Evolutionary conservation across 1,139 yeast genomes (phyloP).

Genomic region (Protomyces lactucae-debilis): DNA sequence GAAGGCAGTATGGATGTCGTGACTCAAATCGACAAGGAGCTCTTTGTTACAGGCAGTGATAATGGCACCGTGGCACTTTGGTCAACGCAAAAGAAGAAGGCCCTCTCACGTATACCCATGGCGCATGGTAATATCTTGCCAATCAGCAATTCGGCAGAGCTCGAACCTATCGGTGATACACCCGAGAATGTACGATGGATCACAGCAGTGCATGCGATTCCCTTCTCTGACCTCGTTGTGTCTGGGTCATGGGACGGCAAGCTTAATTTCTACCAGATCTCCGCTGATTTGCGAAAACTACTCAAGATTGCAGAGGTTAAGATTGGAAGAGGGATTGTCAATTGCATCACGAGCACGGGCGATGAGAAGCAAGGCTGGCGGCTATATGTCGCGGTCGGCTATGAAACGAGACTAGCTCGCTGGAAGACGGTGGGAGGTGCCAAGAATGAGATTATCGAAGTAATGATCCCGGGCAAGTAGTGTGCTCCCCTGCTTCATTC

Average conservation of each 20-base stretch:
- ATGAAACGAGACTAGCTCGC: slow-evolving; percentile 32
- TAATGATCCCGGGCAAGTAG: slow-evolving; percentile 1
- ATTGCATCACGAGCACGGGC: slow-evolving; percentile 31
- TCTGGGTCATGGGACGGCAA: slow-evolving; percentile 86
- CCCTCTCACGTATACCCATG: slow-evolving; percentile 59
- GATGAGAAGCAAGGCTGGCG: slow-evolving; percentile 28
- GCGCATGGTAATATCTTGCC: slow-evolving; percentile 74
- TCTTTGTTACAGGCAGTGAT: slow-evolving; percentile 90
- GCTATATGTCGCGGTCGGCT: slow-evolving; percentile 31
- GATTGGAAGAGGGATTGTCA: slow-evolving; percentile 32
- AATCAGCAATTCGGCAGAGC: slow-evolving; percentile 57
- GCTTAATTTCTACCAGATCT: slow-evolving; percentile 70
- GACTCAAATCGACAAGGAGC: slow-evolving; percentile 84
- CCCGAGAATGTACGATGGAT: slow-evolving; percentile 76
- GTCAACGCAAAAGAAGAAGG: slow-evolving; percentile 87
- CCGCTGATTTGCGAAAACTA: slow-evolving; percentile 46
- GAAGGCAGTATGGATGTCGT: slow-evolving; percentile 93
- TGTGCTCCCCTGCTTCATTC: not conserved
- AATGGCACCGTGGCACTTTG: slow-evolving; percentile 84
- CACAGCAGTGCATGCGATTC: slow-evolving; percentile 76
- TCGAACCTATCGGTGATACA: slow-evolving; percentile 51
- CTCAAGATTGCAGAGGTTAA: slow-evolving; percentile 27
- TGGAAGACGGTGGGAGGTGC: slow-evolving; percentile 30
- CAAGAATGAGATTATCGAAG: slow-evolving; percentile 27
- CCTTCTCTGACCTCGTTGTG: slow-evolving; percentile 78